Conservation (phyloP, 2,329 filamentous ascomycete species). For the Neocucurbitaria cava region DNA sequence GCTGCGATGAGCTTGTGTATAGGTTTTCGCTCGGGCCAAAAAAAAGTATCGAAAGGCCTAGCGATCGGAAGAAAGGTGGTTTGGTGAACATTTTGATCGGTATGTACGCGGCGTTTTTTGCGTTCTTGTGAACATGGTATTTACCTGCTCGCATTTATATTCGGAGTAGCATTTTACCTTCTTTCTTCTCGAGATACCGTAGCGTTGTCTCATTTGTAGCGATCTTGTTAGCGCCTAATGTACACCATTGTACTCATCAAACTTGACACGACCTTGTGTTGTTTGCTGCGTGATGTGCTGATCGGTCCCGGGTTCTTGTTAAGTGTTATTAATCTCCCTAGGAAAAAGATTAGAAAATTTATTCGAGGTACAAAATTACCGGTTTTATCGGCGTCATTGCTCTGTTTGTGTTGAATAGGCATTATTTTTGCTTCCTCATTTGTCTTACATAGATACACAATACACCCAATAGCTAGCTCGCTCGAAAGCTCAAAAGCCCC, state of each 20-base stretch:
- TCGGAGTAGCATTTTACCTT: background rate
- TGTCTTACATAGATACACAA: background rate
- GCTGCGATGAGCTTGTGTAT: no score
- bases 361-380: no score
- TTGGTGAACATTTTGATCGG: background rate
- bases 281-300: no score
- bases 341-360: no score
- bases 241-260: background rate
- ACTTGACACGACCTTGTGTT: no score
- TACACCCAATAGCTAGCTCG: background rate
- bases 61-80: background rate
- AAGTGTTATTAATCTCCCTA: no score
- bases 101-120: background rate
- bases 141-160: background rate
- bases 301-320: no score
- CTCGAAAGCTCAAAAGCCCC: background rate
- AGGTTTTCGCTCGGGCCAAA: background rate
- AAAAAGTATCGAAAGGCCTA: background rate
- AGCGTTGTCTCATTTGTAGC: background rate
- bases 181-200: background rate
- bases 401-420: background rate
- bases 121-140: background rate
- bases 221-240: background rate
- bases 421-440: background rate
- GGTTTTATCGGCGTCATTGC: background rate